Conservation (phyloP, 2,329 filamentous ascomycete species). For the Penicillium sp. region DNA sequence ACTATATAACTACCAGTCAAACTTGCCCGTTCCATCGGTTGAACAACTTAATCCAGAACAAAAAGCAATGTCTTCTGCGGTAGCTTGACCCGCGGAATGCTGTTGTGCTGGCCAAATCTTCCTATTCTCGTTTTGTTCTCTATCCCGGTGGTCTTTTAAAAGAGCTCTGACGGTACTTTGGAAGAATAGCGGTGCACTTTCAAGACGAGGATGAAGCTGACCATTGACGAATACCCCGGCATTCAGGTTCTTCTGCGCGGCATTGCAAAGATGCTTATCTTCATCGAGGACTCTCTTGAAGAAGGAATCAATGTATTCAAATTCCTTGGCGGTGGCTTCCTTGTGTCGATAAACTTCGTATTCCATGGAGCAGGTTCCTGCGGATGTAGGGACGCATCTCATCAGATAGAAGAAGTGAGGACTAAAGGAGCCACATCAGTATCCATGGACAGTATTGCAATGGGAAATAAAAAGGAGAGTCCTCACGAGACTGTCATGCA, state of each 20-base stretch:
- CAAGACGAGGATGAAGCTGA: constrained; percentile 55
- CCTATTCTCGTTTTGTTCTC: constrained; percentile 41
- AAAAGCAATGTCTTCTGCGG: constrained; percentile 27
- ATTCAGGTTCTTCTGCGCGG: constrained; percentile 56
- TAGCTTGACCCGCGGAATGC: constrained; percentile 19
- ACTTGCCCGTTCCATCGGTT: constrained; percentile 4
- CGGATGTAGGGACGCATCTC: constrained; percentile 53
- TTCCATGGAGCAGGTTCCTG: constrained; percentile 50
- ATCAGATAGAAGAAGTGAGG: constrained; percentile 59
- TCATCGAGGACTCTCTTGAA: constrained; percentile 61
- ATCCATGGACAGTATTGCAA: background rate
- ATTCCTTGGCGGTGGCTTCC: constrained; percentile 52
- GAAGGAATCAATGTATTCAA: constrained; percentile 52
- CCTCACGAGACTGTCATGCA: constrained; percentile 35
- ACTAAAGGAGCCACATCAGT: constrained; percentile 24
- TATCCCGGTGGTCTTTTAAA: constrained; percentile 43
- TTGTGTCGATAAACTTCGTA: constrained; percentile 62
- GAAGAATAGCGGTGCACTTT: constrained; percentile 55
- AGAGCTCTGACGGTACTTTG: constrained; percentile 48
- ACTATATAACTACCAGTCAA: constrained; percentile 18
- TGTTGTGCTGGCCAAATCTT: constrained; percentile 51
- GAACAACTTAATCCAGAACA: constrained; percentile 21
- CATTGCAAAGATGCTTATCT: constrained; percentile 57
- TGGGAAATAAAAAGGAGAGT: background rate
- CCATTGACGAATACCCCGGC: constrained; percentile 58